Evolutionary conservation across 2,329 filamentous ascomycete species (phyloP), one percentile per base, ranked within the genome.

Genomic region (Akanthomyces muscarius): DNA sequence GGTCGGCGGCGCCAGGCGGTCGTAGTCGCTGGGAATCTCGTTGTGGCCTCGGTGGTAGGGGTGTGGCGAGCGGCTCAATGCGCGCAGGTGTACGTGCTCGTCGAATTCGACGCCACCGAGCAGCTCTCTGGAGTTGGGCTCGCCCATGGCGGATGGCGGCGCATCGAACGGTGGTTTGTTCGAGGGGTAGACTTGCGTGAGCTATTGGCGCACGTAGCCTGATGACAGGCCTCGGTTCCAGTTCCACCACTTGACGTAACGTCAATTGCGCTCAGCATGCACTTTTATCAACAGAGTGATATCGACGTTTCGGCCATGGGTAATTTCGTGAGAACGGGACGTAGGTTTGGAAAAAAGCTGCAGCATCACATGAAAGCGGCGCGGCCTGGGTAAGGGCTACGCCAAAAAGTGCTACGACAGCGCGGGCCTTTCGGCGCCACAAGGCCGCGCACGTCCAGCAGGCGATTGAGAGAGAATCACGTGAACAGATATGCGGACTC

Each of bases 1-100:
- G 47, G 5, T 4, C 44, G 23, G 56, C 58, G 36, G 57, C 21
- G 65, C 30, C 50, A 65, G 66, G 61, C 65, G 73, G 70, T 83
- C 76, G 64, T 81, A 77, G 55, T 82, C 74, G 64, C 86, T 79
- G 25, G 81, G 80, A 14, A 86, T 77, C 69, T 87, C 84, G 66
- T 75, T 78, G 64, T 78, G 81, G 63, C 83, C 84, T 69, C 82
- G 85, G 69, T 86, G 84, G 69, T 90, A 90, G 1, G 88, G 88
- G 72, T 90, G 86, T 53, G 88, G 87, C 50, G 87, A 87, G 68
- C 88, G 84, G 61, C 81, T 83, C 65, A 83, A 78, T 53, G 78
- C 73, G 70, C 82, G 80, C 69, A 86, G 69, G 57, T 66, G 69
- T 55, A 77, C 74, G 54, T 74, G 71, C 63, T 78, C 74, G 42